Evolutionary conservation across 2,329 filamentous ascomycete genomes (phyloP).

Genomic region (Geoglossum cookeanum): DNA sequence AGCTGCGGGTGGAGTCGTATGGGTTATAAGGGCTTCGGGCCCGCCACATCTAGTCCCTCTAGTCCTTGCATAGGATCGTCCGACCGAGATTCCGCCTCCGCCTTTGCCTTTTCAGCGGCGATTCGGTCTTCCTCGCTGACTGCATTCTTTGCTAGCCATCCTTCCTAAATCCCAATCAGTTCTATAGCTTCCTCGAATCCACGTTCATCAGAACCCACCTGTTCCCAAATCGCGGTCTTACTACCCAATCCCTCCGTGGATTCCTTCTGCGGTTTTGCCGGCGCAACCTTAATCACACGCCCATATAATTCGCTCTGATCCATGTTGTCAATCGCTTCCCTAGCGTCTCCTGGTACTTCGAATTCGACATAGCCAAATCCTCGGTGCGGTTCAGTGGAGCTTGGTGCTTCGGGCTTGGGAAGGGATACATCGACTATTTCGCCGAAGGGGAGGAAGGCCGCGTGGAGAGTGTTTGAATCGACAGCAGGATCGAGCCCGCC

Average conservation of each 20-base stretch:
- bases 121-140: constrained; percentile 60
- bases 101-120: constrained; percentile 35
- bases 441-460: constrained; percentile 92
- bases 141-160: constrained; percentile 77
- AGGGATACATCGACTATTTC: constrained; percentile 83
- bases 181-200: not conserved
- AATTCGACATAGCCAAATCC: constrained; percentile 97
- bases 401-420: constrained; percentile 70
- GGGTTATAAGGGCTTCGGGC: constrained; percentile 56
- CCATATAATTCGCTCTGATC: constrained; percentile 92
- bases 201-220: constrained; percentile 37
- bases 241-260: constrained; percentile 73
- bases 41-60: constrained; percentile 83
- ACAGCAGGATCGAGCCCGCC: constrained; percentile 71
- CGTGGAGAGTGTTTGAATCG: constrained; percentile 55
- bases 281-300: constrained; percentile 74
- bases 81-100: constrained; percentile 32
- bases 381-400: constrained; percentile 59
- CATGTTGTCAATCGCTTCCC: constrained; percentile 98
- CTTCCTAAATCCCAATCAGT: constrained; percentile 42
- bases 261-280: constrained; percentile 82
- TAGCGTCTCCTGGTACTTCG: constrained; percentile 66
- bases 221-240: constrained; percentile 91
- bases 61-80: constrained; percentile 92
- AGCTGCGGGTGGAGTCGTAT: not conserved